A percentile compares a stretch with the other conserved stretches of the same genome.
phyloP scores from a whole-genome alignment of 2,329 filamentous ascomycete species.

The Hymenoscyphus repandus region DNA sequence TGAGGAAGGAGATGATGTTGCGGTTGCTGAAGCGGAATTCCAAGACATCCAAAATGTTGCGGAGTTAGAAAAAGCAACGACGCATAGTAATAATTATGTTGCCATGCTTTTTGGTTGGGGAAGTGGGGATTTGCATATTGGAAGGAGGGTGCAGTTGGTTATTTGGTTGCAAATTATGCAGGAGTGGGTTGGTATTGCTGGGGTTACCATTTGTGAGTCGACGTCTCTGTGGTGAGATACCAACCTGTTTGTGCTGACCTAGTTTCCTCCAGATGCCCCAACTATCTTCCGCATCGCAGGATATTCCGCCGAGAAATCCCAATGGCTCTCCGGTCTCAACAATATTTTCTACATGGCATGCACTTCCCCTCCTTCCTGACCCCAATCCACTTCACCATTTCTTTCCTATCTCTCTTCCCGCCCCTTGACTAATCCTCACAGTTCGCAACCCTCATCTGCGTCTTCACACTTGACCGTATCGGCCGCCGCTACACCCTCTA shows the following conservation, averaged over 20 bases:
- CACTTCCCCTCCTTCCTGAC: constrained; percentile 36
- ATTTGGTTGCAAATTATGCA: constrained; percentile 65
- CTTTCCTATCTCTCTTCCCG: background rate
- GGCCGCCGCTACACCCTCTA: constrained; percentile 65
- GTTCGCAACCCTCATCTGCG: constrained; percentile 62
- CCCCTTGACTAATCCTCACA: constrained; percentile 29
- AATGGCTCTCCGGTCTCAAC: constrained; percentile 50
- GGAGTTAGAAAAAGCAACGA: constrained; percentile 52
- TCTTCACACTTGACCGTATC: constrained; percentile 65
- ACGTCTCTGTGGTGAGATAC: background rate
- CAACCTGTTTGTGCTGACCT: background rate
- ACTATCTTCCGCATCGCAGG: constrained; percentile 63
- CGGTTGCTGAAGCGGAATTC: constrained; percentile 57
- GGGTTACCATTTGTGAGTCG: constrained; percentile 55
- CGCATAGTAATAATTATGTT: constrained; percentile 50
- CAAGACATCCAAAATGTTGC: constrained; percentile 62
- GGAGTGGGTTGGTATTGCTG: constrained; percentile 65
- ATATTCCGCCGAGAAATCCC: constrained; percentile 52
- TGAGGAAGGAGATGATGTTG: constrained; percentile 47
- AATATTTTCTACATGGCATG: constrained; percentile 43
- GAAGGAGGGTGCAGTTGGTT: constrained; percentile 33
- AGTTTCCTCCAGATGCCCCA: constrained; percentile 13
- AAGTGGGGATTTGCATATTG: constrained; percentile 61
- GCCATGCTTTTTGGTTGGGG: constrained; percentile 64
- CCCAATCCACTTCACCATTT: constrained; percentile 34